These are phyloP conservation scores for Microdochium nivale DNA, from an alignment of 2,329 filamentous ascomycete genomes.

Conservation along the genomic window DNA sequence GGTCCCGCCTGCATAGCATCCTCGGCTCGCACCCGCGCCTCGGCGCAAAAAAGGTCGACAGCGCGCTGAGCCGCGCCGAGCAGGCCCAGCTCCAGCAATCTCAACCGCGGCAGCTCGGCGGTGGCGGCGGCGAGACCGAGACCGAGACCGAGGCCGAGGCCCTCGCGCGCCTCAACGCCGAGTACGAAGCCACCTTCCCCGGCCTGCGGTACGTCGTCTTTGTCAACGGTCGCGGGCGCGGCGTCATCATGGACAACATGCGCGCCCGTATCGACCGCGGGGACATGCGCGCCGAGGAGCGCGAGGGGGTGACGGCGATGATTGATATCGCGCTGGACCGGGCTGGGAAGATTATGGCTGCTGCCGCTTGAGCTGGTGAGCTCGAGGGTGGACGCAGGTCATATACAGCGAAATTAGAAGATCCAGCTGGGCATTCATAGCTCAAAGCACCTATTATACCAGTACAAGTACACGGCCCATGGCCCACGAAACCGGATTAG, in stretches of 20 bases:
- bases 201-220: slow-evolving; percentile 86
- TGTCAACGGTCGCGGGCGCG: slow-evolving; percentile 70
- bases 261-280: slow-evolving; percentile 59
- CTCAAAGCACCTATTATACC: no score
- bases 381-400: no score
- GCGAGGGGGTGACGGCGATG: slow-evolving; percentile 79
- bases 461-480: no score
- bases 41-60: slow-evolving; percentile 75
- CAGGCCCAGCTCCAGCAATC: slow-evolving; percentile 61
- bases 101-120: background rate
- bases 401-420: no score
- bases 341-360: slow-evolving; percentile 48
- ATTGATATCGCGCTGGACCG: slow-evolving; percentile 82
- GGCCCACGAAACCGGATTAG: no score
- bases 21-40: slow-evolving; percentile 76
- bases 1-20: slow-evolving; percentile 57
- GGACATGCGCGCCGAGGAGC: slow-evolving; percentile 58
- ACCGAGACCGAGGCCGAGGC: slow-evolving; percentile 46
- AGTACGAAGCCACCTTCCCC: slow-evolving; percentile 76
- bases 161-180: slow-evolving; percentile 57
- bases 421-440: no score
- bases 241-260: slow-evolving; percentile 78
- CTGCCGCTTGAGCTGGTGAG: background rate
- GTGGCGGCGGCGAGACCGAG: slow-evolving; percentile 30
- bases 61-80: slow-evolving; percentile 70